Conservation (phyloP, 1,139 yeast genomes). For the Insectozyma bohioensis region DNA sequence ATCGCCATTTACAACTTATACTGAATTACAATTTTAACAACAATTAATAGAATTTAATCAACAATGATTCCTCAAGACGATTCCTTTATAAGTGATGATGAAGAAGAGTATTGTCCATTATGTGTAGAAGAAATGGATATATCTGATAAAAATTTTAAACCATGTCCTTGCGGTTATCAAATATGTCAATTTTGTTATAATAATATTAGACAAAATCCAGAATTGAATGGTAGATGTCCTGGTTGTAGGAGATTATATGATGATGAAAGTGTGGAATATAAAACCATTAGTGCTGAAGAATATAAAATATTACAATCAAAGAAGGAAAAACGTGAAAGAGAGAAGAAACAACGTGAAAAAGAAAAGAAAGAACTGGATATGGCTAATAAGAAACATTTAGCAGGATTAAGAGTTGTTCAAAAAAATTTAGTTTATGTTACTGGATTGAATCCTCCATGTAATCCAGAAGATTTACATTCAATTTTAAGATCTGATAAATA, state of each 20-base stretch:
- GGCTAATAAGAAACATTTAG: conserved; percentile 86
- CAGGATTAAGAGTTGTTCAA: conserved; percentile 97
- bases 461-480: conserved; percentile 85
- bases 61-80: conserved; percentile 31
- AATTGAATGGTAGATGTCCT: conserved; percentile 93
- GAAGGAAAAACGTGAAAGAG: conserved; percentile 79
- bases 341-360: conserved; percentile 84
- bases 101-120: conserved; percentile 83
- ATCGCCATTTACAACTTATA: too few species aligned
- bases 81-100: conserved; percentile 71
- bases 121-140: conserved; percentile 98
- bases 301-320: conserved; percentile 74
- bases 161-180: conserved; percentile 99
- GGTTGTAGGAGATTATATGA: conserved; percentile 95
- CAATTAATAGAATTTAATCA: too few species aligned
- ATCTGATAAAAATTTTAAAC: conserved; percentile 93
- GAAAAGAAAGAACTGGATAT: conserved; percentile 90
- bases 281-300: conserved; percentile 81
- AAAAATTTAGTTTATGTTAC: conserved; percentile 96
- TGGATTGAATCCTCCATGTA: conserved; percentile 88
- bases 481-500: conserved; percentile 87
- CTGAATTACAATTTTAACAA: too few species aligned
- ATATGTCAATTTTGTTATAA: conserved; percentile 98
- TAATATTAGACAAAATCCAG: conserved; percentile 93
- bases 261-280: conserved; percentile 89